A percentile compares a stretch with the other conserved stretches of the same genome.
These are phyloP conservation scores for Gentiana straminea DNA, from an alignment of 257 asterid genomes.

Conservation along the genomic window DNA sequence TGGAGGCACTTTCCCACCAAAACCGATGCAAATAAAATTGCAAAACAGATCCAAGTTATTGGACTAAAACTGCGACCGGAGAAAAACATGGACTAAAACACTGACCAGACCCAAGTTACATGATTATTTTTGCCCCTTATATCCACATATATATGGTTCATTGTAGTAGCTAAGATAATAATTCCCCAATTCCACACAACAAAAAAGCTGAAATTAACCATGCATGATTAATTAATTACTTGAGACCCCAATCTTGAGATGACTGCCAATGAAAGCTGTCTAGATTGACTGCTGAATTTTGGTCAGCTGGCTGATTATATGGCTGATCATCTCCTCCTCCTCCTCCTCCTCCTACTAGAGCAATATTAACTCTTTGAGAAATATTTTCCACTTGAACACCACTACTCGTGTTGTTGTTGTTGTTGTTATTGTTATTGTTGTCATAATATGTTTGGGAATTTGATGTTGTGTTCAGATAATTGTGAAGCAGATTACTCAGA, in stretches of 20 bases:
- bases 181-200: constrained; percentile 64
- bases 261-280: constrained; percentile 23
- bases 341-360: neutral
- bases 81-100: no score
- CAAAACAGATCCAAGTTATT: no score
- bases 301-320: constrained; percentile 16
- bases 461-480: constrained; percentile 33
- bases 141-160: no score
- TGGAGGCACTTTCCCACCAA: no score
- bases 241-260: constrained; percentile 22
- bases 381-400: constrained; percentile 24
- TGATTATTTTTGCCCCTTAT: no score
- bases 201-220: constrained; percentile 11
- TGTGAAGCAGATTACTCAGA: constrained; percentile 65
- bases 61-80: no score
- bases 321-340: constrained; percentile 22
- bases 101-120: no score
- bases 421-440: no score
- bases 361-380: constrained; percentile 14
- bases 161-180: neutral
- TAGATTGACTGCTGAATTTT: constrained; percentile 9
- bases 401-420: constrained; percentile 7
- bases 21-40: no score
- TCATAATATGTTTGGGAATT: constrained; percentile 26
- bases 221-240: constrained; percentile 17